phyloP scores from a whole-genome alignment of 1,284 basidiomycete genomes.

The Athelia psychrophila region DNA sequence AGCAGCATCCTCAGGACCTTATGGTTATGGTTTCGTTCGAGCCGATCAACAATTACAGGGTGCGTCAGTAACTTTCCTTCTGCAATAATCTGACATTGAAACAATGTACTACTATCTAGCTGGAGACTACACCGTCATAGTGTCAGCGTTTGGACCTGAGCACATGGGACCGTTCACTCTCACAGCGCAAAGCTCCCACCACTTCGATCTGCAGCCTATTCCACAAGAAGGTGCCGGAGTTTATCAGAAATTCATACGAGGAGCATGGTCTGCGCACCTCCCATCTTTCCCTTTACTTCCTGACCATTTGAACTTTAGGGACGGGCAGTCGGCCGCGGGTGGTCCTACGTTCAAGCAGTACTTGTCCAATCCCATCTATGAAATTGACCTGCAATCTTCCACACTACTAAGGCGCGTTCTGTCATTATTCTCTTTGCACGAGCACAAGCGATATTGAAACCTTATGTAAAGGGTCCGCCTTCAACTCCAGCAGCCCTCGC shows the following conservation, averaged over 20 bases:
- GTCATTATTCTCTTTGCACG: not conserved
- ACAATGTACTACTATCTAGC: slow-evolving; percentile 35
- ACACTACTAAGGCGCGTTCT: slow-evolving; percentile 59
- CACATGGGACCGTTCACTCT: slow-evolving; percentile 67
- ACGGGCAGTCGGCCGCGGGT: slow-evolving; percentile 54
- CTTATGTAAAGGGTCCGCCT: slow-evolving; percentile 57
- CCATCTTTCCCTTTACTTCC: not conserved
- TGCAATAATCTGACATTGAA: too few species aligned
- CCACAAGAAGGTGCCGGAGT: slow-evolving; percentile 91
- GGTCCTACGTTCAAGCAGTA: slow-evolving; percentile 65
- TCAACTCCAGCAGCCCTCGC: slow-evolving; percentile 48
- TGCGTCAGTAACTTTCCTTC: too few species aligned
- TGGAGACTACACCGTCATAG: slow-evolving; percentile 79
- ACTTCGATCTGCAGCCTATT: slow-evolving; percentile 74
- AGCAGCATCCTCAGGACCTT: slow-evolving; percentile 73
- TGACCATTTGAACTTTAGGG: slow-evolving; percentile 37
- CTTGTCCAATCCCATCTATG: slow-evolving; percentile 65
- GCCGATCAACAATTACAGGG: slow-evolving; percentile 51
- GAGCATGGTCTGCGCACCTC: slow-evolving; percentile 58
- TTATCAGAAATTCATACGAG: slow-evolving; percentile 68
- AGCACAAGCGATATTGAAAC: not conserved
- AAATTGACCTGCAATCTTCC: slow-evolving; percentile 50
- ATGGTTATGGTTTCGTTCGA: slow-evolving; percentile 77
- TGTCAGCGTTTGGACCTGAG: slow-evolving; percentile 80
- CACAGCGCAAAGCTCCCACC: slow-evolving; percentile 56